These are phyloP conservation scores for Mimosa pudica DNA, from an alignment of 306 rosid species.

Conservation along the genomic window DNA sequence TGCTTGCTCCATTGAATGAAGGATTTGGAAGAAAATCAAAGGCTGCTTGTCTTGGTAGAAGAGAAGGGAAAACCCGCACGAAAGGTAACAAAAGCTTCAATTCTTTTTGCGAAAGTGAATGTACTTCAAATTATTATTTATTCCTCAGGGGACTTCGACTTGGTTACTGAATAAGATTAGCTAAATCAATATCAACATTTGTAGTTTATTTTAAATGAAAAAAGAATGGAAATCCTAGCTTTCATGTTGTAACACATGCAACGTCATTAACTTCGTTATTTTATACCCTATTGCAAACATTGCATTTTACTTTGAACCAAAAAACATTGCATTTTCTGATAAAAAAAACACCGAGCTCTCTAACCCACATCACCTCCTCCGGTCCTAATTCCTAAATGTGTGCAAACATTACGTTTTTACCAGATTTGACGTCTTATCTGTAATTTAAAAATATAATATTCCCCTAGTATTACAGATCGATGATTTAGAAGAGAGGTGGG, in stretches of 20 bases:
- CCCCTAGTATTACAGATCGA: too few relatives aligned
- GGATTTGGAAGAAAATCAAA: constrained; percentile 24
- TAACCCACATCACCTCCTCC: too few relatives aligned
- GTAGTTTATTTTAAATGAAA: not conserved
- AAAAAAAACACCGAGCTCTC: too few relatives aligned
- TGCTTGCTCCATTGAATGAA: constrained; percentile 6
- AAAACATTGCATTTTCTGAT: too few relatives aligned
- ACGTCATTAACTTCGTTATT: too few relatives aligned
- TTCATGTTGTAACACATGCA: not conserved
- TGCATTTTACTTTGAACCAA: too few relatives aligned
- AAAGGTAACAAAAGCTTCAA: not conserved
- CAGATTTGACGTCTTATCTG: too few relatives aligned
- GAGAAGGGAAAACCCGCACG: not conserved
- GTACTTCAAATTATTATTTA: not conserved
- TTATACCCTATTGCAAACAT: not conserved
- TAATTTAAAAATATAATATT: too few relatives aligned
- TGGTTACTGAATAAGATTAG: not conserved
- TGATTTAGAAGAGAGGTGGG: too few relatives aligned
- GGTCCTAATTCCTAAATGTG: too few relatives aligned
- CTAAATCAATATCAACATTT: not conserved
- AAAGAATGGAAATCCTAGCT: not conserved
- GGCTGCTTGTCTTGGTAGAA: not conserved
- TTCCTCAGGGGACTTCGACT: not conserved
- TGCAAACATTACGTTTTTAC: too few relatives aligned
- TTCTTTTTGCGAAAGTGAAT: constrained; percentile 12